Conservation (phyloP, 78 protist genomes). For the Anaeramoeba flamelloides region DNA sequence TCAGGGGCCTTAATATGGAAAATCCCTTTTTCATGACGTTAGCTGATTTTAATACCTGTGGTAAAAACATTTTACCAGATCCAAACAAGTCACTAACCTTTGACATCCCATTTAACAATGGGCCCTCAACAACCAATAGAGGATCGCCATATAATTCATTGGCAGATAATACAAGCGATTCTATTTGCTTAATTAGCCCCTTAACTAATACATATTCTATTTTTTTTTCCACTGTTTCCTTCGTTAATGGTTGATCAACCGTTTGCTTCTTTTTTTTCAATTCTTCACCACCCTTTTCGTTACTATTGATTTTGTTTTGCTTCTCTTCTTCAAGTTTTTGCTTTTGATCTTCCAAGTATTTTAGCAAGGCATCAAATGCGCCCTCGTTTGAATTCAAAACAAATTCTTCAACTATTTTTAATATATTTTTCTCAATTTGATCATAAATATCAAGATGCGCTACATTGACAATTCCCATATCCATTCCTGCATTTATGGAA, state of each 20-base stretch:
- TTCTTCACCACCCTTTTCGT: too few species aligned
- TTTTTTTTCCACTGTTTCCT: neutral
- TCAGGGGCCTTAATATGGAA: slow-evolving; percentile 77
- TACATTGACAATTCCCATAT: slow-evolving; percentile 95
- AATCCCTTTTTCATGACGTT: slow-evolving; percentile 96
- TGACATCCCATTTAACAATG: slow-evolving; percentile 89
- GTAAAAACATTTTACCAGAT: slow-evolving; percentile 95
- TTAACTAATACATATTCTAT: neutral
- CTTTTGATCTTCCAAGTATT: neutral
- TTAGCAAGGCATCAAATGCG: neutral
- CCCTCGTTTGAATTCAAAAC: neutral
- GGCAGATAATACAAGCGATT: neutral
- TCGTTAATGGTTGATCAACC: neutral
- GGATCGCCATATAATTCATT: neutral
- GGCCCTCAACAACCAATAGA: slow-evolving; percentile 69
- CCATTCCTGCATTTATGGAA: slow-evolving; percentile 57
- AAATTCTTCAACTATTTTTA: neutral
- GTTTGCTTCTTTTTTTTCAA: neutral
- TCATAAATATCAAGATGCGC: slow-evolving; percentile 74
- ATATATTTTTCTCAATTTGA: slow-evolving; percentile 39
- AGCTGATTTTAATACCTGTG: slow-evolving; percentile 86
- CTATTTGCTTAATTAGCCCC: neutral
- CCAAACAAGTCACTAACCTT: slow-evolving; percentile 93
- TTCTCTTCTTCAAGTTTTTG: too few species aligned
- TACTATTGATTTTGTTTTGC: neutral